Base-by-base conservation (phyloP, 495 filamentous ascomycete species). In the Polyplosphaeria fusca region DNA sequence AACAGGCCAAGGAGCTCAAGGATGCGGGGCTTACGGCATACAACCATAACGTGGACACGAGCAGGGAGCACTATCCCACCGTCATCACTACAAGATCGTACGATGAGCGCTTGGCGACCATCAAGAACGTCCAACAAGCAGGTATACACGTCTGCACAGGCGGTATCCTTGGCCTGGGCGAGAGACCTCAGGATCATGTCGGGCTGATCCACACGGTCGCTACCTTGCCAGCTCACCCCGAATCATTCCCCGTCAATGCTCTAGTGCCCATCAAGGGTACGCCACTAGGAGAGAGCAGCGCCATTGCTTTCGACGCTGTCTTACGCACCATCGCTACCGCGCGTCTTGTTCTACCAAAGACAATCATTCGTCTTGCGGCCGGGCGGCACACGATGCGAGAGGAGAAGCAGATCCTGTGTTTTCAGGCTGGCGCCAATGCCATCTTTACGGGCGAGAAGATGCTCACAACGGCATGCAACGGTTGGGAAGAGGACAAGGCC, bases 381-480 rank as follows among this genome's bases (percentile, higher is more conserved):
- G 89, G 89, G 14, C 72, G 89, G 37, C 88, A 84, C 63, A 84
- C 84, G 0, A 78, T 94, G 72, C 74, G 76, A 16, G 89, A 94
- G 73, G 88, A 89, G 69, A 83, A 92, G 73, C 89, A 94, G 72
- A 80, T 86, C 19, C 68, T 88, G 55, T 92, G 88, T 65, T 94
- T 92, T 70, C 80, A 84, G 77, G 87, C 89, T 0, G 89, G 89
- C 23, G 89, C 89, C 0, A 94, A 94, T 67, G 89, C 89, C 12
- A 81, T 94, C 5, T 94, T 94, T 69, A 94, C 89, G 0, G 89
- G 89, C 18, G 89, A 94, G 74, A 91, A 89, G 78, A 92, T 94
- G 89, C 65, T 92, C 74, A 94, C 89, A 16, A 92, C 89, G 0
- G 86, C 86, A 51, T 91, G 88, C 67, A 90, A 85, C 58, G 89